Evolutionary conservation across 805 yeast species (phyloP).

Genomic region (Suhomyces kilbournensis): DNA sequence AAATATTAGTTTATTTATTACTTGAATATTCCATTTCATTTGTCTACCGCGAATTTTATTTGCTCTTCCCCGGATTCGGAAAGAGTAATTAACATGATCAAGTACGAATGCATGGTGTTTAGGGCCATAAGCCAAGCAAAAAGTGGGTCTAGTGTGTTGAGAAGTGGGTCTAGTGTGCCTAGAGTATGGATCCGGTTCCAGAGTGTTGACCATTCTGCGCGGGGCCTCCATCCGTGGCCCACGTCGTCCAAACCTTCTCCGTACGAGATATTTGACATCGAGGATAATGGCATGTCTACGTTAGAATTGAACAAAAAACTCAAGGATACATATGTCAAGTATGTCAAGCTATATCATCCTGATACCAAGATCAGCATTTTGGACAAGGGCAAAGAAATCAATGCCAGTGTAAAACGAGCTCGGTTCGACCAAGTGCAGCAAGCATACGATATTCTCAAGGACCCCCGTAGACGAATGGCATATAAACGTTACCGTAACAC

Average conservation of each 20-base stretch:
- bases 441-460: conserved; percentile 45
- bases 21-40: no score
- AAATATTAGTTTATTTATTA: no score
- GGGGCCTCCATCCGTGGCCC: conserved; percentile 56
- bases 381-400: conserved; percentile 29
- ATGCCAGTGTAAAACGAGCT: conserved; percentile 27
- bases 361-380: conserved; percentile 44
- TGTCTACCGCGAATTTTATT: neutral
- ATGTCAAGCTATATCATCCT: conserved; percentile 80
- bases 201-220: neutral
- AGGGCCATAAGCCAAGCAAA: neutral
- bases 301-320: conserved; percentile 50
- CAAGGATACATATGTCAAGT: conserved; percentile 30
- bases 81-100: neutral
- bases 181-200: neutral
- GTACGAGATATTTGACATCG: conserved; percentile 54
- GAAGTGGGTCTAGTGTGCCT: neutral
- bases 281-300: conserved; percentile 40
- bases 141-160: neutral
- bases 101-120: neutral
- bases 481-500: conserved; percentile 25
- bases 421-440: conserved; percentile 32
- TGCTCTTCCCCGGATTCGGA: neutral
- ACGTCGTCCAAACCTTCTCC: conserved; percentile 56
- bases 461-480: conserved; percentile 44